These are phyloP conservation scores for Amphirosellinia nigrospora DNA, from an alignment of 495 filamentous ascomycete species.

Conservation along the genomic window DNA sequence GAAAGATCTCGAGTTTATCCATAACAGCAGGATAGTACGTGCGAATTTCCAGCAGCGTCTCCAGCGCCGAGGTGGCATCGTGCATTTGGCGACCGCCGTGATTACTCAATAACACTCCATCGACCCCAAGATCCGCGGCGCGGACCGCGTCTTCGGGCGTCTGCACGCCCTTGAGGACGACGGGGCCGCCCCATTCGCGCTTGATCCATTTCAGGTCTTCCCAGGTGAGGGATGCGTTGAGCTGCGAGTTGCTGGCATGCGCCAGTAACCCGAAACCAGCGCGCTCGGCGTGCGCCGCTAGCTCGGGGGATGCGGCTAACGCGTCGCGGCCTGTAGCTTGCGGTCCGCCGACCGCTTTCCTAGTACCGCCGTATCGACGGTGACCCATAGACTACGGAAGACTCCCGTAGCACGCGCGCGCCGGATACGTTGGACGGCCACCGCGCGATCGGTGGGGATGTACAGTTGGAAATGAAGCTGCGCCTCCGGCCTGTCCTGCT, in stretches of 20 bases:
- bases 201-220: constrained; percentile 87
- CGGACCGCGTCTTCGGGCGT: constrained; percentile 81
- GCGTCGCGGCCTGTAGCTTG: constrained; percentile 56
- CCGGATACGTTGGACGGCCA: constrained; percentile 65
- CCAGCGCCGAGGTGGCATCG: constrained; percentile 84
- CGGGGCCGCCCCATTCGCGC: constrained; percentile 80
- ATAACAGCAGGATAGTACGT: constrained; percentile 63
- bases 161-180: constrained; percentile 86
- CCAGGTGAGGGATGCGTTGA: constrained; percentile 81
- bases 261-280: constrained; percentile 33
- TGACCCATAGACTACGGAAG: constrained; percentile 64
- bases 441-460: constrained; percentile 64
- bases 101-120: constrained; percentile 85
- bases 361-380: constrained; percentile 65
- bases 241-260: constrained; percentile 49
- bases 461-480: constrained; percentile 67
- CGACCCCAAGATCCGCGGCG: constrained; percentile 72
- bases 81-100: constrained; percentile 89
- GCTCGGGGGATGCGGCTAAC: constrained; percentile 41
- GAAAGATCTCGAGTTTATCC: constrained; percentile 77
- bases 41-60: constrained; percentile 73
- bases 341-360: constrained; percentile 64
- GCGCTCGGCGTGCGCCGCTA: constrained; percentile 26
- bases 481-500: constrained; percentile 54
- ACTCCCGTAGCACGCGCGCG: constrained; percentile 63